Evolutionary conservation across 164 flowering plant species (phyloP).

Genomic region (Stephania cephalantha): DNA sequence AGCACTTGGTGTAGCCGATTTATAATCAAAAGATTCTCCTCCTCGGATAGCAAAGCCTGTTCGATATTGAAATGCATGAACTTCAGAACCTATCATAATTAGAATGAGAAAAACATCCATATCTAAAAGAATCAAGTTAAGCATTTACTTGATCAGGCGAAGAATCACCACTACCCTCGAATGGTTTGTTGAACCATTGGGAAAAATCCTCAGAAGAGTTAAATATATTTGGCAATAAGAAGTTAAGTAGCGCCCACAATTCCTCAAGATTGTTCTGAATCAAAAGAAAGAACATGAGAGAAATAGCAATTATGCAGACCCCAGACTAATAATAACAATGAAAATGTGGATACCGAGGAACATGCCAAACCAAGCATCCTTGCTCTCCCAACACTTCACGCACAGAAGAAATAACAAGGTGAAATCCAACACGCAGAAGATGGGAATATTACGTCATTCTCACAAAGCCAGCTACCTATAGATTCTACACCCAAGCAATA

Average conservation of each 20-base stretch:
- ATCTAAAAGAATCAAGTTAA: neutral
- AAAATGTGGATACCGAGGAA: neutral
- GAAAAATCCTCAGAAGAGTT: constrained; percentile 98
- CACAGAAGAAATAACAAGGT: too few species aligned
- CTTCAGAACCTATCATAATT: neutral
- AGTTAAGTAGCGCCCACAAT: constrained; percentile 96
- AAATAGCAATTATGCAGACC: neutral
- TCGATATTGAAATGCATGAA: constrained; percentile 15
- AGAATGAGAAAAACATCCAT: neutral
- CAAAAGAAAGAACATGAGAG: neutral
- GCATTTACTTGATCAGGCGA: constrained; percentile 78
- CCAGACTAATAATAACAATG: neutral
- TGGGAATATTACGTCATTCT: too few species aligned
- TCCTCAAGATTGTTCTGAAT: constrained; percentile 93
- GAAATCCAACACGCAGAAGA: too few species aligned
- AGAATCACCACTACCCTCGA: constrained; percentile 82
- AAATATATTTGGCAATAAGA: constrained; percentile 92
- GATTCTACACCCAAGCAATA: too few species aligned
- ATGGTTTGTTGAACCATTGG: constrained; percentile 99
- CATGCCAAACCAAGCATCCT: too few species aligned
- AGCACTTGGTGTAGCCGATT: constrained; percentile 99
- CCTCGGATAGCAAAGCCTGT: constrained; percentile 91
- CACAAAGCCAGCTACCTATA: too few species aligned
- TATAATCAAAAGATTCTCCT: constrained; percentile 94
- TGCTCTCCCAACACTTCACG: too few species aligned